Evolutionary conservation across 495 filamentous ascomycete genomes (phyloP), one percentile per base, ranked within the genome.

Genomic region (Neurospora sp.): DNA sequence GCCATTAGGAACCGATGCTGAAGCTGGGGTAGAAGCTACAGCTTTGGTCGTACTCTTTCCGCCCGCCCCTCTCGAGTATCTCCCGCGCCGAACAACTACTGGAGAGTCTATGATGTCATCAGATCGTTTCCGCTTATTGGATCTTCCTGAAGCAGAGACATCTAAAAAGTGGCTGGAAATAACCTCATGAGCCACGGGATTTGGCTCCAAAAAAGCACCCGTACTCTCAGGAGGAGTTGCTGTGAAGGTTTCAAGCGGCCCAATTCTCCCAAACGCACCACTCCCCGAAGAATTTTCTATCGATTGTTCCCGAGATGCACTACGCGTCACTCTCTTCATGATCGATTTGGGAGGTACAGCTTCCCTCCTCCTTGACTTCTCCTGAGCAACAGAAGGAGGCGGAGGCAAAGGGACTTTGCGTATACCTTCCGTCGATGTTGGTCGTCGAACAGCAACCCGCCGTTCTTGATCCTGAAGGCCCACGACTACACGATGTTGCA

Each of bases 361-460:
- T 11, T 76, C 76, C 54, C 83, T 79, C 69, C 84, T 81, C 8
- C 76, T 73, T 17, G 69, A 40, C 71, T 82, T 83, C 77, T 85
- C 84, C 43, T 85, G 78, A 54, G 80, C 77, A 39, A 85, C 69
- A 4, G 83, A 82, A 62, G 79, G 73, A 0, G 81, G 78, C 13
- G 54, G 54, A 36, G 54, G 54, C 28, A 66, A 34, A 66, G 28
- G 54, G 13, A 66, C 54, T 28, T 66, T 66, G 28, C 54, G 54
- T 31, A 66, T 66, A 66, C 54, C 38, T 24, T 81, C 77, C 2
- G 77, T 73, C n/a, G 73, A 74, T 45, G 70, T 76, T 4, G 84
- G 84, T 31, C 81, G 83, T 73, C 78, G 77, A 17, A 85, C 80
- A 9, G 79, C 71, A 3, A 84, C 83, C 45, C 82, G 82, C 48